phyloP scores from a whole-genome alignment of 169 alveolate species.

The Pseudocohnilembus persalinus region DNA sequence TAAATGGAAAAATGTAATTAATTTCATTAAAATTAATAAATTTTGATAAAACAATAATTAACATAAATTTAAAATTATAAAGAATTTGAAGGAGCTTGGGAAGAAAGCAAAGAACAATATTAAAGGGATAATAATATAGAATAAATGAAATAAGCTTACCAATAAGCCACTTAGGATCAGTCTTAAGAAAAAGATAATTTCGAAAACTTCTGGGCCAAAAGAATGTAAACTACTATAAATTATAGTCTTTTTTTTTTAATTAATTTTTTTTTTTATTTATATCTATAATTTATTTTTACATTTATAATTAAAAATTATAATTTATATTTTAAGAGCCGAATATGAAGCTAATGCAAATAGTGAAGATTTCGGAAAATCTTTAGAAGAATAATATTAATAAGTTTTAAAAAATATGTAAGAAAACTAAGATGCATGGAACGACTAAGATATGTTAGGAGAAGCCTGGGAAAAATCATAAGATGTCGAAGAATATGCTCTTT shows the following conservation, averaged over 20 bases:
- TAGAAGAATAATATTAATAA: conserved; percentile 34
- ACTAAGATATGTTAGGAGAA: conserved; percentile 8
- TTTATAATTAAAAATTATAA: neutral
- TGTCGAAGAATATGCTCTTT: conserved; percentile 20
- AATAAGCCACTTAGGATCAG: conserved; percentile 3
- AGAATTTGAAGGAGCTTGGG: conserved; percentile 26
- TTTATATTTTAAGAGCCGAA: neutral
- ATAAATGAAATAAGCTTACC: neutral
- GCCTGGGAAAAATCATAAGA: conserved; percentile 34
- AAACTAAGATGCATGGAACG: neutral
- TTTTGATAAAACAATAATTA: conserved; percentile 3
- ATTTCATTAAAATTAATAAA: conserved; percentile 24
- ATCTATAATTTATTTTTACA: neutral
- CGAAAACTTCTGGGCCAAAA: conserved; percentile 18
- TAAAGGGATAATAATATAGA: conserved; percentile 4
- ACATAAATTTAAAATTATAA: conserved; percentile 9
- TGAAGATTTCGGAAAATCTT: conserved; percentile 9
- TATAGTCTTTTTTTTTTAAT: too few species aligned
- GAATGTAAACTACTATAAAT: conserved; percentile 3
- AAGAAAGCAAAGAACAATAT: neutral
- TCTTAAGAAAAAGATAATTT: conserved; percentile 13
- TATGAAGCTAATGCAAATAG: conserved; percentile 39
- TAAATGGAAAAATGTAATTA: conserved; percentile 12
- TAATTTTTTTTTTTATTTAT: too few species aligned
- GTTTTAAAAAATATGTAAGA: conserved; percentile 7